Evolutionary conservation across 768 basidiomycete species (phyloP).

Genomic region (Lentinus tigrinus): DNA sequence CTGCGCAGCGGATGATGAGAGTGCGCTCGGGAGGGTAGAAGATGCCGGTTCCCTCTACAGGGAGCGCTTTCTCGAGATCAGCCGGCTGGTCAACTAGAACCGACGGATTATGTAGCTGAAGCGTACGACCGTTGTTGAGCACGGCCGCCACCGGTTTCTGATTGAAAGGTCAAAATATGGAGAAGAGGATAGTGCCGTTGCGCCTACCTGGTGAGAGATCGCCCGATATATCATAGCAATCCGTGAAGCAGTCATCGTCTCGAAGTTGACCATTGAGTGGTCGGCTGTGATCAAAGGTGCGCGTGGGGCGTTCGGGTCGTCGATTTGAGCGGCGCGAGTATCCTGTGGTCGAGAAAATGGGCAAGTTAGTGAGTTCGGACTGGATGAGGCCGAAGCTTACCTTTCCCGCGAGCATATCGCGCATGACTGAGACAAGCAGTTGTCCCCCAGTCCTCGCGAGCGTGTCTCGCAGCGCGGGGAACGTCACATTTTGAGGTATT

Average conservation of each 20-base stretch:
- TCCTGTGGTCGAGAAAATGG: constrained; percentile 37
- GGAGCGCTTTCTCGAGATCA: constrained; percentile 9
- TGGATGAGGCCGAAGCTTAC: constrained; percentile 1
- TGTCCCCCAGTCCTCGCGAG: constrained; percentile 67
- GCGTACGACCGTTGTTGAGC: constrained; percentile 24
- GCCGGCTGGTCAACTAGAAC: constrained; percentile 3
- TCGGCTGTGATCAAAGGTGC: constrained; percentile 60
- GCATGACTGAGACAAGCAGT: constrained; percentile 68
- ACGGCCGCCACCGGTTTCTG: constrained; percentile 30
- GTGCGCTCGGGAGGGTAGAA: constrained; percentile 40
- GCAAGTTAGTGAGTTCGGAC: background rate
- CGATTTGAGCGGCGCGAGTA: constrained; percentile 45
- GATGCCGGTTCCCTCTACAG: constrained; percentile 40
- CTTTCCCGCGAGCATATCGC: constrained; percentile 54
- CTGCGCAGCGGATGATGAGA: constrained; percentile 56
- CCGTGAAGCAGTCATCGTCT: constrained; percentile 50
- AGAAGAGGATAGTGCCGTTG: background rate
- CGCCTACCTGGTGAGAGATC: constrained; percentile 66
- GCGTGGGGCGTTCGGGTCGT: constrained; percentile 35
- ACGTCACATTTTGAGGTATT: constrained; percentile 52
- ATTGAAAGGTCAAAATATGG: background rate
- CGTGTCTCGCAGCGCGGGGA: constrained; percentile 50
- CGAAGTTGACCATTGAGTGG: constrained; percentile 58
- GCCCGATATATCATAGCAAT: constrained; percentile 60
- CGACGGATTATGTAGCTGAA: constrained; percentile 28